Evolutionary conservation across 441 rosid species (phyloP), one percentile per base, ranked within the genome.

Genomic region (Pelargonium australe): DNA sequence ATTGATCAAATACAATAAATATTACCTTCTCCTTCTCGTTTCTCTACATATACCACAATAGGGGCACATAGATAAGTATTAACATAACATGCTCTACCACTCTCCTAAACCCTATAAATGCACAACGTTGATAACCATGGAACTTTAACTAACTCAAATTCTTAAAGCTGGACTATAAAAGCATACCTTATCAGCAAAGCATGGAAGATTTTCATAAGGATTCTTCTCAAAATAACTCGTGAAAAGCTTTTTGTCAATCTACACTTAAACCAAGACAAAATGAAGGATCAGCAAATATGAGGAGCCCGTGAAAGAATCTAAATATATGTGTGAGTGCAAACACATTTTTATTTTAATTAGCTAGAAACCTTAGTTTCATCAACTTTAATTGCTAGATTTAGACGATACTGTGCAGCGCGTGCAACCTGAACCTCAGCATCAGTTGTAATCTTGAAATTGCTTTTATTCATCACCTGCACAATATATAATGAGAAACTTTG

Each of bases 381-480:
- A 77, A 94, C 97, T 41, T 69, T 72, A 66, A 94, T 91, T 62
- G 96, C 95, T 70, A 94, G 91, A 81, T 89, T 88, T 68, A 86
- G 82, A 75, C 85, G 97, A 75, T 94, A 94, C 65, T 91, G 97
- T 62, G 89, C 99, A 25, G 95, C 81, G 67, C 72, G 93, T 57
- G 97, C 99, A 76, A 94, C 85, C 34, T 87, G 87, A 74, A 87
- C 84, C 81, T 94, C 99, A 41, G 88, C 97, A 69, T 91, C 79
- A 2, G 92, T 79, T 75, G 89, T 74, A 73, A 89, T 79, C 80
- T 91, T 94, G 77, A 94, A 94, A 78, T 91, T 91, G 78, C 99
- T 94, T 82, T 91, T 91, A 31, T 88, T 87, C 95, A 93, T 91
- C 58, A 93, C 90, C 89, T 87, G 80, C 43, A 64, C 4, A 55